Percentiles rank a stretch among this genome's conserved stretches.
These are phyloP conservation scores for Catharanthus roseus DNA, from an alignment of 257 asterid species.

Conservation along the genomic window DNA sequence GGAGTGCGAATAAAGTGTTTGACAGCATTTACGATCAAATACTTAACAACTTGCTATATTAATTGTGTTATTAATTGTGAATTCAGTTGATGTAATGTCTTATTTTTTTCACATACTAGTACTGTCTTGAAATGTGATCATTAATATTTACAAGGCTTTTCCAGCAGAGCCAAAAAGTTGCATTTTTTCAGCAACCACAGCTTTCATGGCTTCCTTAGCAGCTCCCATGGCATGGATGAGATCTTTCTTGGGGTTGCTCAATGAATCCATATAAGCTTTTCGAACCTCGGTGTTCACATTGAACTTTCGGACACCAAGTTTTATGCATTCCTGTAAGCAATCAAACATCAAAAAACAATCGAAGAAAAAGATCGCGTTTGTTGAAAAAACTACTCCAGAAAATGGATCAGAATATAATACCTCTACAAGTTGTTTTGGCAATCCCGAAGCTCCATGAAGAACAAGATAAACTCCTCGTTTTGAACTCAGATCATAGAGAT, in stretches of 20 bases:
- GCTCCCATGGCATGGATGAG: constrained; percentile 64
- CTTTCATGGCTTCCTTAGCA: constrained; percentile 91
- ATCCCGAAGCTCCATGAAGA: constrained; percentile 97
- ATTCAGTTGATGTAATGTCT: no score
- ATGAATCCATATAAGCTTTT: constrained; percentile 70
- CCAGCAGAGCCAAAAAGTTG: constrained; percentile 88
- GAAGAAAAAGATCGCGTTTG: not conserved
- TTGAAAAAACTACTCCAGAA: not conserved
- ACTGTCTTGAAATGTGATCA: no score
- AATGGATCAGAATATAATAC: constrained; percentile 23
- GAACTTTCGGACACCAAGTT: constrained; percentile 78
- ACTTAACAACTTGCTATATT: no score
- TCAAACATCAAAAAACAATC: not conserved
- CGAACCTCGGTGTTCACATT: constrained; percentile 95
- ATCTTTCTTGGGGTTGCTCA: constrained; percentile 50
- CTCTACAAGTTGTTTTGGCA: constrained; percentile 68
- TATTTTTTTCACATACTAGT: no score
- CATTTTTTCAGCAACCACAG: constrained; percentile 83
- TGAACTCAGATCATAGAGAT: constrained; percentile 60
- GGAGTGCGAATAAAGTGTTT: no score
- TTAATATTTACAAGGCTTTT: constrained; percentile 49
- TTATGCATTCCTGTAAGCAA: constrained; percentile 61
- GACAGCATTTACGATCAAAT: no score
- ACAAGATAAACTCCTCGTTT: constrained; percentile 72
- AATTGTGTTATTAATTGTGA: no score